phyloP scores from a whole-genome alignment of 495 filamentous ascomycete genomes.

The Hyphodiscus hymeniophilus region DNA sequence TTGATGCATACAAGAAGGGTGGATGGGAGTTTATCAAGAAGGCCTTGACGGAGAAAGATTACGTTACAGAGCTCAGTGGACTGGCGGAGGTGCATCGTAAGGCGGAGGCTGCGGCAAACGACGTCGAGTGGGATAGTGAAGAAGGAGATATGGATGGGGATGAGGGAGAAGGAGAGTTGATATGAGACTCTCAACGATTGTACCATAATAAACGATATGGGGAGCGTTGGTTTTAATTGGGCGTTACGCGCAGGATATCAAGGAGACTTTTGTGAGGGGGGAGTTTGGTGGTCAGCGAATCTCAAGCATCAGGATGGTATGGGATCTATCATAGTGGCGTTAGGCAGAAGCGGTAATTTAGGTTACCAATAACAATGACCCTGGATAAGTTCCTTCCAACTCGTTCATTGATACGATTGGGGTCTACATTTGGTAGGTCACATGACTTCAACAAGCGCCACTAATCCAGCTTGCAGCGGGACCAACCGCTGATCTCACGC shows the following conservation, averaged over 20 bases:
- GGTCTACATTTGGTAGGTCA: too few species aligned
- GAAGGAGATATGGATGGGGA: conserved; percentile 26
- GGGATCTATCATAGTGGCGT: neutral
- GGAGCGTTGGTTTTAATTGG: neutral
- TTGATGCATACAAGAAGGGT: conserved; percentile 59
- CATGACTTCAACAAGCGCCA: too few species aligned
- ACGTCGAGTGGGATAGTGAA: conserved; percentile 55
- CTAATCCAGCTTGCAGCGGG: neutral
- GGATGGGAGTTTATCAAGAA: conserved; percentile 87
- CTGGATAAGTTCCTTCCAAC: too few species aligned
- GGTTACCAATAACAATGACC: too few species aligned
- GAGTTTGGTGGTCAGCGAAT: too few species aligned
- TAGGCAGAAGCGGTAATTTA: neutral
- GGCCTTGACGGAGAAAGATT: conserved; percentile 76
- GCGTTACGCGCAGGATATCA: neutral
- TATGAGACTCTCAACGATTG: conserved; percentile 6
- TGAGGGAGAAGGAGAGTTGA: conserved; percentile 34
- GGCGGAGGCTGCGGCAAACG: conserved; percentile 60
- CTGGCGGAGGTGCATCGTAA: conserved; percentile 81
- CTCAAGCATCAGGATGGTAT: too few species aligned
- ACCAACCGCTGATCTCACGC: neutral
- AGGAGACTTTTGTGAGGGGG: too few species aligned
- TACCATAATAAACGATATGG: neutral
- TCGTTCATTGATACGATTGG: too few species aligned
- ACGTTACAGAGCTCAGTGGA: conserved; percentile 84